Evolutionary conservation across 2,329 filamentous ascomycete genomes (phyloP).

Genomic region (Fusarium proliferatum): DNA sequence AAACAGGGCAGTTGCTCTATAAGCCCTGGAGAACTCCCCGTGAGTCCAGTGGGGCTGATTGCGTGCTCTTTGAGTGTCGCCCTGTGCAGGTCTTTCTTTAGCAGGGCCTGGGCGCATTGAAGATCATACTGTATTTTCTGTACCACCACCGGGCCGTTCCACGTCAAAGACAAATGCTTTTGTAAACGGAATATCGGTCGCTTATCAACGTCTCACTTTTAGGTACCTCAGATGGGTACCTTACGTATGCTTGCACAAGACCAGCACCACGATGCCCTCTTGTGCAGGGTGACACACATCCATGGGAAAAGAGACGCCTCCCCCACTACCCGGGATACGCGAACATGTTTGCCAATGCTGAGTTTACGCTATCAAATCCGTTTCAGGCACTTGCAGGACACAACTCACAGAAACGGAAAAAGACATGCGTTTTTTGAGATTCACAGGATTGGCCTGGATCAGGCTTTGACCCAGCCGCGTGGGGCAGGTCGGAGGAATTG

Average conservation of each 20-base stretch:
- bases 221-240: no score
- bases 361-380: constrained; percentile 38
- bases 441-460: constrained; percentile 25
- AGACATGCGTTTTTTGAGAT: constrained; percentile 11
- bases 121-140: constrained; percentile 7
- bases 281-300: constrained; percentile 9
- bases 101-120: constrained; percentile 16
- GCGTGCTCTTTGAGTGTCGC: constrained; percentile 30
- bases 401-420: constrained; percentile 21
- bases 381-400: constrained; percentile 20
- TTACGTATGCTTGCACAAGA: constrained; percentile 1
- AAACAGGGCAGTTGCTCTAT: constrained; percentile 16
- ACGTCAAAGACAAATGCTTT: neutral
- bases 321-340: constrained; percentile 21
- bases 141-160: constrained; percentile 10
- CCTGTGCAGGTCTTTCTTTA: constrained; percentile 16
- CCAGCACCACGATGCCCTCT: constrained; percentile 21
- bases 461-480: constrained; percentile 21
- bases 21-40: constrained; percentile 39
- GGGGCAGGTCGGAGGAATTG: constrained; percentile 30
- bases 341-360: constrained; percentile 35
- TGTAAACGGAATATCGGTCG: constrained; percentile 17
- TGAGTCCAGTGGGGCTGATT: constrained; percentile 35
- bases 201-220: constrained; percentile 18
- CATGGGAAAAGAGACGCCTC: constrained; percentile 15